Evolutionary conservation across 75 land plant genomes (phyloP).

Genomic region (Cupressus sempervirens): DNA sequence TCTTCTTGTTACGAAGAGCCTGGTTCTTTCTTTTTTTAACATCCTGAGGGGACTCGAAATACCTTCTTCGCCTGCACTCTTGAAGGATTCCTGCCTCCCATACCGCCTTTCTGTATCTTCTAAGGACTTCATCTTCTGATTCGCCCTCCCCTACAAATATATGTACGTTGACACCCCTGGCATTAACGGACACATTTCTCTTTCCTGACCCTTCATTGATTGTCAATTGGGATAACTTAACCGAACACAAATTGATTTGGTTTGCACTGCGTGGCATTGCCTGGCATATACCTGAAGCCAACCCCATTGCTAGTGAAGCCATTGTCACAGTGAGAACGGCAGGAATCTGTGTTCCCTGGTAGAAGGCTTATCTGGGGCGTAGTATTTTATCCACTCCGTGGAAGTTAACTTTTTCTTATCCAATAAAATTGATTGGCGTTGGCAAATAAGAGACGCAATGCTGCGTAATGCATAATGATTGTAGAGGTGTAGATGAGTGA

Average conservation of each 20-base stretch:
- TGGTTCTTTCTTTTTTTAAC: conserved; percentile 44
- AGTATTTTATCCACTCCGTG: no score
- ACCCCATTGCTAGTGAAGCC: conserved; percentile 1
- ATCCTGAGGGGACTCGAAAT: conserved; percentile 49
- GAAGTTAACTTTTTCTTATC: not conserved
- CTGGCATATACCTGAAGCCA: not conserved
- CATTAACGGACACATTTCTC: conserved; percentile 26
- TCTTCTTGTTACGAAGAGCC: conserved; percentile 4
- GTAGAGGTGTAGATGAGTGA: no score
- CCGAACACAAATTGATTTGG: not conserved
- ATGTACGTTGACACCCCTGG: conserved; percentile 35
- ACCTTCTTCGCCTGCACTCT: conserved; percentile 52
- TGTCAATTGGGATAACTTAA: not conserved
- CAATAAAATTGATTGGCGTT: no score
- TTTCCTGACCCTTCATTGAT: not conserved
- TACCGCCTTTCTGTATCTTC: conserved; percentile 46
- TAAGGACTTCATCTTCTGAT: conserved; percentile 42
- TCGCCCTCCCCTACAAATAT: conserved; percentile 53
- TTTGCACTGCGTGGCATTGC: not conserved
- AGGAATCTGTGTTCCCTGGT: not conserved
- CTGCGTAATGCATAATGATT: no score
- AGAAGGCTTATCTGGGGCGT: no score
- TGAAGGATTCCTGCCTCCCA: conserved; percentile 48
- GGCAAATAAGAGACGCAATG: no score
- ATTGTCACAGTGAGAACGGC: not conserved